phyloP scores from a whole-genome alignment of 225 moss, liverwort and hornwort genomes.

The Bryoerythrophyllum caledonicum region DNA sequence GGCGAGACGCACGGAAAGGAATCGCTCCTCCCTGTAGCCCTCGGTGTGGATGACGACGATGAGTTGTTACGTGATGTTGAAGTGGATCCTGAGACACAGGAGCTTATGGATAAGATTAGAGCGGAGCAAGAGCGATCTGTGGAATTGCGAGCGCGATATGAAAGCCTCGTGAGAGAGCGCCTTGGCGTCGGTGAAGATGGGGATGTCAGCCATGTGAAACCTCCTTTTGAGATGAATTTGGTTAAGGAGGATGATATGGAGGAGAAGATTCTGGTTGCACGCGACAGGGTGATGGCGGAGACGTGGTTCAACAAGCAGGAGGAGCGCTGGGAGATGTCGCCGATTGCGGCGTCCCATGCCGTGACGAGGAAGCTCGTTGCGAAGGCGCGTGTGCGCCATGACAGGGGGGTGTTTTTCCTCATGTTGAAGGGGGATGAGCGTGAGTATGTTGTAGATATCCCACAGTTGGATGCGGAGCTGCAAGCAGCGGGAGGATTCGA shows the following conservation, averaged over 20 bases:
- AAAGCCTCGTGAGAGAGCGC: constrained; percentile 52
- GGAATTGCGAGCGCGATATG: constrained; percentile 51
- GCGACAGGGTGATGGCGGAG: constrained; percentile 79
- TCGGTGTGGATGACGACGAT: constrained; percentile 41
- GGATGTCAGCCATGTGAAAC: constrained; percentile 46
- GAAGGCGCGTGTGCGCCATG: constrained; percentile 86
- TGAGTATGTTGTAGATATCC: constrained; percentile 75
- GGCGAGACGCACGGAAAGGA: constrained; percentile 39
- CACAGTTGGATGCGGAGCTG: constrained; percentile 64
- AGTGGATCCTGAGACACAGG: constrained; percentile 35
- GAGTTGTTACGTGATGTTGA: constrained; percentile 26
- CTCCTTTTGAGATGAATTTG: constrained; percentile 30
- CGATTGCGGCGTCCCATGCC: constrained; percentile 75
- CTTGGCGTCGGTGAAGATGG: constrained; percentile 50
- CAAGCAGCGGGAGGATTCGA: constrained; percentile 77
- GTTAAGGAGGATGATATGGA: constrained; percentile 32
- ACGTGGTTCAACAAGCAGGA: constrained; percentile 84
- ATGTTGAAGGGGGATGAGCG: constrained; percentile 86
- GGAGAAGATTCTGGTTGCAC: constrained; percentile 63
- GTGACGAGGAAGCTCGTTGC: constrained; percentile 73
- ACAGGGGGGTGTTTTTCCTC: constrained; percentile 72
- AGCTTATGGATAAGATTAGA: constrained; percentile 51
- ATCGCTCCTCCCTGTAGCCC: constrained; percentile 64
- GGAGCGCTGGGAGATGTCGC: constrained; percentile 85
- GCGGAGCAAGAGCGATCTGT: constrained; percentile 49